A percentile compares a stretch with the other conserved stretches of the same genome.
These are phyloP conservation scores for Butyriboletus loyo DNA, from an alignment of 768 basidiomycete genomes.

Conservation along the genomic window DNA sequence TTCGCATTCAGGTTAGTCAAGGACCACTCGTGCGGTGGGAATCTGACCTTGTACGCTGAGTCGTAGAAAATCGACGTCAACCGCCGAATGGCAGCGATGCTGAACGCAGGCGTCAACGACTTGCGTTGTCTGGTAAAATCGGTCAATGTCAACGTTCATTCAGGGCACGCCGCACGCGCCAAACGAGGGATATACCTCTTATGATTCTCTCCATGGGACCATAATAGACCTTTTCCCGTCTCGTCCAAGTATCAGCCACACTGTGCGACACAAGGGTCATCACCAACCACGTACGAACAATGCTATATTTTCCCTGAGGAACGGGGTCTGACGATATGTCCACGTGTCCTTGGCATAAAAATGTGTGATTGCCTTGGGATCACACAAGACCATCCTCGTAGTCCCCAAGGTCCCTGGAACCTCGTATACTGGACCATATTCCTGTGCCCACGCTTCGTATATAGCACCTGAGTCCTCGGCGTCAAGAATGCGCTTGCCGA, in stretches of 20 bases:
- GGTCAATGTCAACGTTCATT: background rate
- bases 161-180: background rate
- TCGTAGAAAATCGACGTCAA: constrained; percentile 39
- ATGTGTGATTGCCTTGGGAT: constrained; percentile 37
- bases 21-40: rapidly evolving
- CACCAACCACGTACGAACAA: background rate
- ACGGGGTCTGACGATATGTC: constrained; percentile 41
- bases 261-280: background rate
- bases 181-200: constrained; percentile 30
- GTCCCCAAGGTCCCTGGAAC: constrained; percentile 15
- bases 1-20: background rate
- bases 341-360: constrained; percentile 12
- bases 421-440: constrained; percentile 17
- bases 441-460: constrained; percentile 23
- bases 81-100: constrained; percentile 34
- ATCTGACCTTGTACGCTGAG: constrained; percentile 26
- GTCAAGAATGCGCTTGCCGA: constrained; percentile 1
- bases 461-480: constrained; percentile 1
- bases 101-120: constrained; percentile 38
- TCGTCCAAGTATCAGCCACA: background rate
- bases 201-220: constrained; percentile 43
- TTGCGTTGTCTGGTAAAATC: constrained; percentile 32
- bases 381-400: constrained; percentile 26
- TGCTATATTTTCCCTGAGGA: constrained; percentile 33
- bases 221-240: constrained; percentile 30